A percentile compares a stretch with the other conserved stretches of the same genome.
phyloP scores from a whole-genome alignment of 345 rosid species.

The Abelmoschus esculentus region DNA sequence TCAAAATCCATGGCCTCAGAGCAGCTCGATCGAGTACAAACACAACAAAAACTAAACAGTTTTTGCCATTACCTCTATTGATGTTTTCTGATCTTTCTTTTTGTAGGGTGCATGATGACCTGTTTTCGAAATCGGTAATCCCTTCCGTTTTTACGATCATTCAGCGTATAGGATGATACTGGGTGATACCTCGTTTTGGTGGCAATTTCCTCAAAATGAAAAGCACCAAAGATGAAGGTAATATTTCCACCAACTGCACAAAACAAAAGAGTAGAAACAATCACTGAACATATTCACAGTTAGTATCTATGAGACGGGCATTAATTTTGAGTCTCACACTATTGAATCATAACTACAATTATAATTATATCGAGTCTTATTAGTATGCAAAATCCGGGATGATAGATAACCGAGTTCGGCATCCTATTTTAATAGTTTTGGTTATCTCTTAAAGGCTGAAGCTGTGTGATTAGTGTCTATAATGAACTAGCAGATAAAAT shows the following conservation, averaged over 20 bases:
- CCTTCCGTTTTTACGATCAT: background rate
- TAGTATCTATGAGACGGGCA: too few species aligned
- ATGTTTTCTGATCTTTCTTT: background rate
- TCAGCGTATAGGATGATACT: conserved; percentile 76
- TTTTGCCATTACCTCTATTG: background rate
- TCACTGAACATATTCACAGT: background rate
- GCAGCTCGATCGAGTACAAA: conserved; percentile 1
- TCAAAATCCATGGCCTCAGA: background rate
- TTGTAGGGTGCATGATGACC: background rate
- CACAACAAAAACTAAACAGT: background rate
- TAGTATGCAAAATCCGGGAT: background rate
- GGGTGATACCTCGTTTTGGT: conserved; percentile 76
- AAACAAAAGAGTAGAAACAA: background rate
- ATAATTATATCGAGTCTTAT: background rate
- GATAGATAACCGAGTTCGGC: background rate
- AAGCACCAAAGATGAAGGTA: conserved; percentile 79
- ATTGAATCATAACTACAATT: background rate
- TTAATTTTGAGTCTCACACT: background rate
- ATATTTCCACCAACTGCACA: conserved; percentile 76
- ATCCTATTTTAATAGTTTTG: background rate
- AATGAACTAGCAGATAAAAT: too few species aligned
- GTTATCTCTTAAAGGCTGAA: background rate
- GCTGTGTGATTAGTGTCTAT: background rate
- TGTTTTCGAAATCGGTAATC: conserved; percentile 2
- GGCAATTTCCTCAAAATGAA: conserved; percentile 91